These are phyloP conservation scores for Dalbergia cochinchinensis DNA, from an alignment of 306 rosid species.

Conservation along the genomic window DNA sequence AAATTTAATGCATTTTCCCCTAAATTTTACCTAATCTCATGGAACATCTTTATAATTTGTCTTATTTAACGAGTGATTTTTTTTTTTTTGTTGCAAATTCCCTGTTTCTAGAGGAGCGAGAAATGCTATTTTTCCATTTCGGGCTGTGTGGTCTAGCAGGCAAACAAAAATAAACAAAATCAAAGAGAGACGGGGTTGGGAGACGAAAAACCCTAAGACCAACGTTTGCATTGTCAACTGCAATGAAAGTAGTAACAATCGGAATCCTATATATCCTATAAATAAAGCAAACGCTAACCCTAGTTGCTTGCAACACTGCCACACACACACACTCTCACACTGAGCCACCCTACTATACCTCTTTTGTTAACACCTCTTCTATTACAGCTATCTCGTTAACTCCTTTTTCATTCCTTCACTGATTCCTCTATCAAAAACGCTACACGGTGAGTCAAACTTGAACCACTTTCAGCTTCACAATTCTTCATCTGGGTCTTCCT, in stretches of 20 bases:
- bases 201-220: slow-evolving; percentile 40
- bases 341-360: slow-evolving; percentile 10
- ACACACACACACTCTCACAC: neutral
- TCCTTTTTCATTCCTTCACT: slow-evolving; percentile 7
- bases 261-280: slow-evolving; percentile 61
- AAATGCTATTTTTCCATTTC: too few relatives aligned
- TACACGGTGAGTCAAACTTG: slow-evolving; percentile 36
- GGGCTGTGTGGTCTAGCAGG: too few relatives aligned
- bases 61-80: too few relatives aligned
- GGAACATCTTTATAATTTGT: too few relatives aligned
- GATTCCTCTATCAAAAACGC: slow-evolving; percentile 9
- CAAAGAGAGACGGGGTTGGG: too few relatives aligned
- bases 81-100: too few relatives aligned
- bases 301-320: slow-evolving; percentile 35
- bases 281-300: slow-evolving; percentile 61
- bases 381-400: neutral
- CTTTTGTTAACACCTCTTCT: neutral
- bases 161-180: neutral
- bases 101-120: too few relatives aligned
- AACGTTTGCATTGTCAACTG: neutral
- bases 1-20: too few relatives aligned
- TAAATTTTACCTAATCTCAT: too few relatives aligned
- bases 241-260: neutral
- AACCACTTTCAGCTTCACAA: neutral
- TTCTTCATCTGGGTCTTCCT: neutral